Conservation (phyloP, 1,139 yeast genomes). For the Sugiyamaella novakii region DNA sequence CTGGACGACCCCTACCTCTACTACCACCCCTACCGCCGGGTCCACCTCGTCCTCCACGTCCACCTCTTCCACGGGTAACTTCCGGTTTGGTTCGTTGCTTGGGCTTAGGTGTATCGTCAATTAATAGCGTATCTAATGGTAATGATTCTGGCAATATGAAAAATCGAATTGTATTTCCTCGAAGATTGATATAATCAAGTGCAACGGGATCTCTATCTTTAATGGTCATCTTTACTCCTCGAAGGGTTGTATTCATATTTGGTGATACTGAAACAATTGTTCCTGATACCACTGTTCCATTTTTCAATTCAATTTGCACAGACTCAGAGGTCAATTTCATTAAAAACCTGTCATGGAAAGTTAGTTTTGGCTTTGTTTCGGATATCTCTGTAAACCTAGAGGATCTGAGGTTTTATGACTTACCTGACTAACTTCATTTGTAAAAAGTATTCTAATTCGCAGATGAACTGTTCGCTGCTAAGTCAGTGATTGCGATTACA, state of each 20-base stretch:
- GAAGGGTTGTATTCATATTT: conserved; percentile 85
- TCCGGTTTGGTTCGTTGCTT: conserved; percentile 31
- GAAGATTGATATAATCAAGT: conserved; percentile 76
- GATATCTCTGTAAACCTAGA: too few relatives aligned
- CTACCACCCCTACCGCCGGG: conserved; percentile 38
- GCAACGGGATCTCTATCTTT: conserved; percentile 71
- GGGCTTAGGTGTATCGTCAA: conserved; percentile 56
- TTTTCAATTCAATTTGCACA: conserved; percentile 88
- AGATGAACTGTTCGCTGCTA: too few relatives aligned
- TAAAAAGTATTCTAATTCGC: too few relatives aligned
- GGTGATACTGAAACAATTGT: conserved; percentile 83
- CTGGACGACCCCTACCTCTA: conserved; percentile 37
- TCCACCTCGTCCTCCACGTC: conserved; percentile 38
- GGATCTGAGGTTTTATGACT: too few relatives aligned
- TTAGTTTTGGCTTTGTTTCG: conserved; percentile 7
- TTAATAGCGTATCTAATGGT: conserved; percentile 74
- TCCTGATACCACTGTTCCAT: conserved; percentile 76
- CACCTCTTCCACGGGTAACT: conserved; percentile 35
- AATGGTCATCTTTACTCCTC: conserved; percentile 76
- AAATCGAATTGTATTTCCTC: conserved; percentile 90
- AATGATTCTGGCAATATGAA: conserved; percentile 85
- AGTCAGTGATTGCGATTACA: too few relatives aligned
- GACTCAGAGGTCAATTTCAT: conserved; percentile 88
- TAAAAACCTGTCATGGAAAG: conserved; percentile 53
- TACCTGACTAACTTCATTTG: too few relatives aligned